phyloP scores from a whole-genome alignment of 345 rosid genomes.

The Eucalyptus curtisii region DNA sequence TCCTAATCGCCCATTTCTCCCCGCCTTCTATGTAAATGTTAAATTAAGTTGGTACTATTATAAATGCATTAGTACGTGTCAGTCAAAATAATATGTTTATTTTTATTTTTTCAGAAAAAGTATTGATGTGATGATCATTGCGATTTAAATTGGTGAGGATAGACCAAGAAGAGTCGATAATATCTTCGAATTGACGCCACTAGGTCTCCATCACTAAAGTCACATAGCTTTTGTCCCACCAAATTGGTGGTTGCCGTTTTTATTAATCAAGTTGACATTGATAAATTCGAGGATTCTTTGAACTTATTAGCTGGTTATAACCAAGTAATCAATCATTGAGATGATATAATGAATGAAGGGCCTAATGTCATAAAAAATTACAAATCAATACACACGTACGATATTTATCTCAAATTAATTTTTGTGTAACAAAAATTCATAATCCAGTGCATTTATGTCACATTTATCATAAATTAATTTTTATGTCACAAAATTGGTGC shows the following conservation, averaged over 20 bases:
- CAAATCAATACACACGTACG: accelerated
- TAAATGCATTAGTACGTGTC: background rate
- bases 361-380: background rate
- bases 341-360: background rate
- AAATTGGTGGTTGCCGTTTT: background rate
- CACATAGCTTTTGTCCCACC: background rate
- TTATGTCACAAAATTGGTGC: accelerated
- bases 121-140: background rate
- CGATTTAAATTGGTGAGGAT: background rate
- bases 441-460: background rate
- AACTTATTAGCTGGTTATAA: background rate
- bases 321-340: background rate
- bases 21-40: background rate
- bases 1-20: background rate
- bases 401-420: background rate
- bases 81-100: background rate
- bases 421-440: background rate
- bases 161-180: background rate
- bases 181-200: background rate
- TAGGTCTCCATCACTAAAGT: background rate
- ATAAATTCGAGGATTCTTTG: background rate
- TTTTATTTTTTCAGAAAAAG: background rate
- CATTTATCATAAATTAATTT: background rate
- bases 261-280: background rate
- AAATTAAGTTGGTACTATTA: background rate